Conservation (phyloP, 2,329 filamentous ascomycete genomes). For the Cladosporium sp. region DNA sequence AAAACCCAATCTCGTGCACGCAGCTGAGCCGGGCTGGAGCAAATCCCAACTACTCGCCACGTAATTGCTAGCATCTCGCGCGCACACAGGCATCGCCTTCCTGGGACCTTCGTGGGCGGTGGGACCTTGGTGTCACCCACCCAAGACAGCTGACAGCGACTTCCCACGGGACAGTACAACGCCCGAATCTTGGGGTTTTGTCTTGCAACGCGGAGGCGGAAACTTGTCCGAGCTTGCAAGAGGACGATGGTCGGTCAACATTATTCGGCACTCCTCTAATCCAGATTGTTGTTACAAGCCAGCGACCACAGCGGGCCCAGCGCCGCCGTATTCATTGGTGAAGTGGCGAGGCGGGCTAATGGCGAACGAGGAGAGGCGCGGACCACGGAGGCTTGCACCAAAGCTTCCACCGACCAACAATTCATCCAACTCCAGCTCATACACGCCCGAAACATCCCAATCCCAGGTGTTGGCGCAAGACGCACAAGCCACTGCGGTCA, state of each 20-base stretch:
- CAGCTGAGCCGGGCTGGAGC: too few relatives aligned
- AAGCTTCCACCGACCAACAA: conserved; percentile 8
- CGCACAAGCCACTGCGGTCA: neutral
- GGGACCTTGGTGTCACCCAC: too few relatives aligned
- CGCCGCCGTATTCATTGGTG: neutral
- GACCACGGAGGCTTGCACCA: conserved; percentile 11
- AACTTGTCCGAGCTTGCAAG: neutral
- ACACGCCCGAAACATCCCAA: neutral
- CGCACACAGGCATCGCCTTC: too few relatives aligned
- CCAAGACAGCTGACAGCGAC: too few relatives aligned
- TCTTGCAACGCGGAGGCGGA: neutral
- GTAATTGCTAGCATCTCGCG: too few relatives aligned
- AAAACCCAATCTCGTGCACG: too few relatives aligned
- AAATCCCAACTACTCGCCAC: too few relatives aligned
- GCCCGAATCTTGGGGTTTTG: too few relatives aligned
- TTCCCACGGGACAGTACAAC: too few relatives aligned
- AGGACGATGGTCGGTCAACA: conserved; percentile 3
- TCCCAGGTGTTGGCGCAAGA: conserved; percentile 2
- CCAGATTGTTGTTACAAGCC: neutral
- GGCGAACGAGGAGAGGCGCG: conserved; percentile 11
- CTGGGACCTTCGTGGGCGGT: too few relatives aligned
- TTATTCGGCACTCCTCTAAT: neutral
- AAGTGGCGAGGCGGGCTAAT: neutral
- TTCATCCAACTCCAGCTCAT: conserved; percentile 4
- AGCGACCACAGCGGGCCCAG: neutral